Evolutionary conservation across 176 grass and related monocot genomes (phyloP), one percentile per base, ranked within the genome.

Genomic region (Triticum dicoccoides): DNA sequence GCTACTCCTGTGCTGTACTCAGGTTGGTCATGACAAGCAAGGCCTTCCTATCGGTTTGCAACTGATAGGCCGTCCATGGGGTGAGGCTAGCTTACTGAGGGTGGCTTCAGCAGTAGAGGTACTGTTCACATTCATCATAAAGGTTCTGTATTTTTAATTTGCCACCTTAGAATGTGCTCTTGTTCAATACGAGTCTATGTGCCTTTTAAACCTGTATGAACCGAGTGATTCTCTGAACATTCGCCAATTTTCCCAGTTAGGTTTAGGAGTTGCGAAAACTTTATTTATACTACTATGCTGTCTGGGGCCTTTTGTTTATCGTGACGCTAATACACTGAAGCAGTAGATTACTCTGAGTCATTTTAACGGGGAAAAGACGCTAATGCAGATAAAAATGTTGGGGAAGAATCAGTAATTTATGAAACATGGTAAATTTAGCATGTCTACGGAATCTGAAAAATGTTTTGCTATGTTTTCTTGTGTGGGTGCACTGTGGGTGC

Each of bases 21-120:
- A 98, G 97, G 93, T 94, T 41, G 94, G 97, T 34, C 92, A 99
- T 88, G 97, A 96, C 87, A 94, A 87, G 73, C 84, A 91, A 72
- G 97, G 94, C 11, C 92, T 99, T 72, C 97, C 97, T 23, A 99
- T 99, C 30, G 97, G 94, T 47, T 73, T 99, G 88, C 97, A 99
- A 62, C 65, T 99, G 87, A 99, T 99, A 87, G 97, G 97, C 8
- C 94, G 94, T 34, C 97, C 97, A 82, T 99, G 94, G 97, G 92
- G 88, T 35, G 97, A 99, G 83, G 94, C 97, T 75, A 99, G 77
- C 87, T 96, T 99, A 83, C 83, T 99, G 69, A 92, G 97, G 64
- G 90, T 91, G 74, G 97, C 94, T 93, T 92, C 75, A 80, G 92
- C 92, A 21, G 61, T 99, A 38, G 94, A 99, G 94, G 97, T 99